A percentile compares a stretch with the other conserved stretches of the same genome.
Conservation (phyloP, 2,329 filamentous ascomycete species). For the Atkinsonella hypoxylon region DNA sequence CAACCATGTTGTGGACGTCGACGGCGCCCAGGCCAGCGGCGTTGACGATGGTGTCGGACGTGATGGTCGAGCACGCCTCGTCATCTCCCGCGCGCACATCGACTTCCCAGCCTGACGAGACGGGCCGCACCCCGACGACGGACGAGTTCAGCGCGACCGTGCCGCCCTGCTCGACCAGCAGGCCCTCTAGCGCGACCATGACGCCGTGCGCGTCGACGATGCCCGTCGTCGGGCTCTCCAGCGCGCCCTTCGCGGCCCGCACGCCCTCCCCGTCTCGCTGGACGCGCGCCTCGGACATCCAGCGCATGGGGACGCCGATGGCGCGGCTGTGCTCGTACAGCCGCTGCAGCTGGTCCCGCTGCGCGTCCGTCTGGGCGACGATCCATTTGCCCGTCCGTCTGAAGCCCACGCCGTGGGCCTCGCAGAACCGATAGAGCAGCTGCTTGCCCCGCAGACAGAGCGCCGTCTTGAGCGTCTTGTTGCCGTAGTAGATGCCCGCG, state of each 20-base stretch:
- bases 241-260: conserved; percentile 54
- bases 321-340: conserved; percentile 33
- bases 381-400: conserved; percentile 84
- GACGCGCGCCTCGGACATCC: conserved; percentile 54
- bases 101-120: conserved; percentile 54
- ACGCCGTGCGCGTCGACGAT: conserved; percentile 80
- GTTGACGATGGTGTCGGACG: conserved; percentile 69
- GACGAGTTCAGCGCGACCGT: conserved; percentile 56
- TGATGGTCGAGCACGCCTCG: conserved; percentile 47
- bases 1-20: conserved; percentile 69
- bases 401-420: conserved; percentile 53
- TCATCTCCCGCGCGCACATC: conserved; percentile 32
- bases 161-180: conserved; percentile 67
- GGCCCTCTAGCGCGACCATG: conserved; percentile 69
- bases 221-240: conserved; percentile 79
- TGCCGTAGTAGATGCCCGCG: conserved; percentile 83
- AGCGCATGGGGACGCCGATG: conserved; percentile 56
- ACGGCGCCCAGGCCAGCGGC: conserved; percentile 72
- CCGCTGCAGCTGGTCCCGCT: conserved; percentile 50
- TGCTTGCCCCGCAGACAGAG: conserved; percentile 71
- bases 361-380: conserved; percentile 66
- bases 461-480: conserved; percentile 62
- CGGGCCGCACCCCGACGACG: conserved; percentile 42
- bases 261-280: conserved; percentile 60
- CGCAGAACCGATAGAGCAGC: conserved; percentile 70